Conservation (phyloP, 345 rosid genomes). For the Syzygium grande region DNA sequence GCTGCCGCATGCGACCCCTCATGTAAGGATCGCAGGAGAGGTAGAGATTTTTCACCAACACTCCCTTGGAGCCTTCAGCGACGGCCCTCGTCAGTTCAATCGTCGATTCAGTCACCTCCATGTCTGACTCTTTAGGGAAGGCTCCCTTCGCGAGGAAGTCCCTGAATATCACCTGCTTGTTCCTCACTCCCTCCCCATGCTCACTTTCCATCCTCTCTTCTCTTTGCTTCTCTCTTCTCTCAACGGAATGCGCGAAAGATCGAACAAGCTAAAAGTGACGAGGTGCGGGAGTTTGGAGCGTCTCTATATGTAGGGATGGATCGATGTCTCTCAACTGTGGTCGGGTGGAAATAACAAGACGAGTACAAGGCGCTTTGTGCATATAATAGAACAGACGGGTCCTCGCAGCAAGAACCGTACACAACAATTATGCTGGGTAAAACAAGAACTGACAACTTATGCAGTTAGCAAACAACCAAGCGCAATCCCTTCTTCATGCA, state of each 20-base stretch:
- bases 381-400: background rate
- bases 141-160: background rate
- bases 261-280: background rate
- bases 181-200: background rate
- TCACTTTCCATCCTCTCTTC: background rate
- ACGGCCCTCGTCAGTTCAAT: background rate
- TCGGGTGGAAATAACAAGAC: conserved; percentile 2
- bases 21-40: conserved; percentile 3
- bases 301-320: background rate
- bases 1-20: background rate
- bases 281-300: background rate
- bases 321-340: background rate
- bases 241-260: background rate
- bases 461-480: background rate
- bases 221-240: background rate
- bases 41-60: background rate
- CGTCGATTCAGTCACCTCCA: background rate
- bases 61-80: background rate
- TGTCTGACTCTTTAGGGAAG: background rate
- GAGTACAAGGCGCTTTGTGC: background rate
- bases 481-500: background rate
- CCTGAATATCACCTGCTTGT: conserved; percentile 8
- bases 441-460: background rate
- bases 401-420: background rate
- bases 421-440: background rate